A percentile compares a stretch with the other conserved stretches of the same genome.
These are phyloP conservation scores for Boletus sensibilis DNA, from an alignment of 768 basidiomycete species.

Conservation along the genomic window DNA sequence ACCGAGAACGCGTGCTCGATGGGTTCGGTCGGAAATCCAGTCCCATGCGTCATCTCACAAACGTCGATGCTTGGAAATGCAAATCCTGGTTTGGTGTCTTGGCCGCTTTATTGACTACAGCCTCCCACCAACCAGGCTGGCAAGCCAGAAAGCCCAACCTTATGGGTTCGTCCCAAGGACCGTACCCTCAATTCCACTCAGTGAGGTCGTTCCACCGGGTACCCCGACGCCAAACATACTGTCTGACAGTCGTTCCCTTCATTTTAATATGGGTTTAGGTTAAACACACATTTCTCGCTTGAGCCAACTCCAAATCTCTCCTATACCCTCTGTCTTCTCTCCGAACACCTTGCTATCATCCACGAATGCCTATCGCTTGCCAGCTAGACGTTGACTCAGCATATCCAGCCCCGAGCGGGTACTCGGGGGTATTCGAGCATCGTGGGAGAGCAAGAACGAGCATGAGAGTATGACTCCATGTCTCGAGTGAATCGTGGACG, in stretches of 20 bases:
- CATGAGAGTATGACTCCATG: slow-evolving; percentile 3
- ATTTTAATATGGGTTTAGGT: not conserved
- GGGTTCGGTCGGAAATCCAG: not conserved
- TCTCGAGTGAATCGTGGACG: not conserved
- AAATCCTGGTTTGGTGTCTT: not conserved
- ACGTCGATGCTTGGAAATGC: not conserved
- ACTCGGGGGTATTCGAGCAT: not conserved
- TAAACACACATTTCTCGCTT: slow-evolving; percentile 20
- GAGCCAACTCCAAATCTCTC: slow-evolving; percentile 30
- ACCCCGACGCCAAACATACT: not conserved
- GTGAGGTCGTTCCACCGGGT: not conserved
- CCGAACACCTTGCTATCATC: slow-evolving; percentile 22
- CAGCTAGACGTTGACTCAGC: slow-evolving; percentile 30
- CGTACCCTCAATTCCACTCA: not conserved
- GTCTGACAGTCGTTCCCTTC: not conserved
- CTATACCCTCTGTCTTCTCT: slow-evolving; percentile 1
- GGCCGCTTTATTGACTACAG: not conserved
- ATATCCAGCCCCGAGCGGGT: not conserved
- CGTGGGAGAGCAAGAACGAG: slow-evolving; percentile 1
- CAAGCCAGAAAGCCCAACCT: no score
- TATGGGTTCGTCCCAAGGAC: not conserved
- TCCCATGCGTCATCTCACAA: not conserved
- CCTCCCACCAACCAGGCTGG: not conserved
- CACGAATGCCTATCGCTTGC: slow-evolving; percentile 41
- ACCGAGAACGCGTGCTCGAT: not conserved